Evolutionary conservation across 441 rosid genomes (phyloP), one percentile per base, ranked within the genome.

Genomic region (Hypseocharis bilobata): DNA sequence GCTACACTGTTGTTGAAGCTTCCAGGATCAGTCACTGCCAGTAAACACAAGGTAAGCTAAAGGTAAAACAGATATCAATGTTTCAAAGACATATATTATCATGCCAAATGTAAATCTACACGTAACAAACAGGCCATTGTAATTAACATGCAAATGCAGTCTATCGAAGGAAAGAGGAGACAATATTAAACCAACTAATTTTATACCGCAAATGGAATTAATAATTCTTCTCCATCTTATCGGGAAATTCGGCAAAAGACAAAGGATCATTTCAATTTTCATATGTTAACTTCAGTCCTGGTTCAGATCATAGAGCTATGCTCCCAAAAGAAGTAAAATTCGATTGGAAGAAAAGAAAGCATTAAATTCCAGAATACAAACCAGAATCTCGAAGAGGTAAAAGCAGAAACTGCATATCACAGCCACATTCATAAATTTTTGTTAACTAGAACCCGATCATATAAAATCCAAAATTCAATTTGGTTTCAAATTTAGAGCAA

Each of bases 1-100:
- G 89, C 80, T 51, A 88, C 86, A 65, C 88, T 88, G 73, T 86
- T 88, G 72, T 88, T 88, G 74, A 88, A 88, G 86, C 95, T 84
- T 64, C 84, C 85, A 62, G 88, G 72, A 78, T 84, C 95, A 72
- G 82, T 47, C 64, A 71, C 96, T 86, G 86, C 78, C 40, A 76
- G 78, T 65, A 49, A 67, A 23, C 28, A 25, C 13, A 29, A 16
- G 4, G 13, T 0, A 0, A 4, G 58, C 3, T 20, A 54, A 22
- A 51, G 8, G 56, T 51, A 51, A 1, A 16, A 14, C 10, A n/a
- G 20, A 16, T 45, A 16, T 45, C 20, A 45, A 14, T 45, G 2
- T 45, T 8, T 36, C 42, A 0, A 36, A 10, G 8, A 45, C 17
- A 45, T n/a, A 16, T 16, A 40, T 40, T 45, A 14, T 45, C 22